phyloP scores from a whole-genome alignment of 2,329 filamentous ascomycete species.

The Trichoderma afroharzianum region DNA sequence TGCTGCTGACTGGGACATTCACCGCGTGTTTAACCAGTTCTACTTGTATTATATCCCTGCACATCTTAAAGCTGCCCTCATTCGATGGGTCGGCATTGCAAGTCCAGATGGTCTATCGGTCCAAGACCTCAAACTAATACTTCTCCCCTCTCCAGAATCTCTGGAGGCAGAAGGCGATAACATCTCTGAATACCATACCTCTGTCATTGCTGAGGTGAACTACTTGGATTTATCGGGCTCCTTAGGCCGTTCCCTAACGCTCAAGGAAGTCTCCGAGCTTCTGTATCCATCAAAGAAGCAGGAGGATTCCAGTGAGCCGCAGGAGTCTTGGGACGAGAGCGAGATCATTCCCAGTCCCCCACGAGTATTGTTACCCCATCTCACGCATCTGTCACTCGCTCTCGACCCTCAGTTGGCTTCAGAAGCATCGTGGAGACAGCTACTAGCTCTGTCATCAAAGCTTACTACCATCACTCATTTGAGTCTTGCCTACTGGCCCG shows the following conservation, averaged over 20 bases:
- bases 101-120: slow-evolving; percentile 46
- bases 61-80: slow-evolving; percentile 48
- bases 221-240: slow-evolving; percentile 54
- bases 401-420: slow-evolving; percentile 34
- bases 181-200: neutral
- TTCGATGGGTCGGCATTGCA: slow-evolving; percentile 47
- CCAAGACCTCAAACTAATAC: slow-evolving; percentile 47
- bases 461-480: slow-evolving; percentile 56
- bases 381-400: slow-evolving; percentile 60
- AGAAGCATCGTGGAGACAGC: slow-evolving; percentile 54
- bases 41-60: slow-evolving; percentile 55
- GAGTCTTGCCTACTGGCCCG: slow-evolving; percentile 60
- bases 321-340: slow-evolving; percentile 53
- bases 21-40: slow-evolving; percentile 53
- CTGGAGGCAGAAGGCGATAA: slow-evolving; percentile 22
- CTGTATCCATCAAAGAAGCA: slow-evolving; percentile 40
- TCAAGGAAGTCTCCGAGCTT: slow-evolving; percentile 51
- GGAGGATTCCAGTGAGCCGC: slow-evolving; percentile 28
- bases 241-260: slow-evolving; percentile 46
- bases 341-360: slow-evolving; percentile 32
- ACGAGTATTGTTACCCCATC: slow-evolving; percentile 47
- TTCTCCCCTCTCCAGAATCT: slow-evolving; percentile 34
- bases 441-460: slow-evolving; percentile 51
- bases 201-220: slow-evolving; percentile 37
- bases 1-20: slow-evolving; percentile 52